Conservation (phyloP, 2,329 filamentous ascomycete species). For the Capronia coronata region DNA sequence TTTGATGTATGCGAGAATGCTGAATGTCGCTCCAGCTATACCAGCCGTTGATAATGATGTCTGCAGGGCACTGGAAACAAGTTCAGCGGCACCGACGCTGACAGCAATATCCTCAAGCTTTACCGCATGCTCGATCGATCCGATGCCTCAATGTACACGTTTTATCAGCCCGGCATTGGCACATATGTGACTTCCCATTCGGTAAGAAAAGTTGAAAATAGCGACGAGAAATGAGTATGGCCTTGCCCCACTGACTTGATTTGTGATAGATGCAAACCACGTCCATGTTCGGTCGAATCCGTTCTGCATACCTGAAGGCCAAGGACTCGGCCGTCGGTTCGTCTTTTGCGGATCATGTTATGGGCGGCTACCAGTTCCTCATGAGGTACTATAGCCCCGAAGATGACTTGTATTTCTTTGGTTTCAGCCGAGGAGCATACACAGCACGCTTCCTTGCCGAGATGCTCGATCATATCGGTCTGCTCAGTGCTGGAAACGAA, state of each 20-base stretch:
- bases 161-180: slow-evolving; percentile 47
- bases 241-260: too few species aligned
- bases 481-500: slow-evolving; percentile 75
- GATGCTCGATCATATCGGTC: slow-evolving; percentile 76
- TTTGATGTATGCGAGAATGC: slow-evolving; percentile 19
- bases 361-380: slow-evolving; percentile 73
- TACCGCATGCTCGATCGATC: slow-evolving; percentile 35
- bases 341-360: slow-evolving; percentile 75
- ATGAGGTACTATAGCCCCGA: slow-evolving; percentile 64
- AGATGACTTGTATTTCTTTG: slow-evolving; percentile 62
- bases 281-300: slow-evolving; percentile 48
- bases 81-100: slow-evolving; percentile 39
- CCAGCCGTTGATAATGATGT: too few species aligned
- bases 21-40: too few species aligned
- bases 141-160: slow-evolving; percentile 26
- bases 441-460: slow-evolving; percentile 71
- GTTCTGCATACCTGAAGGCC: slow-evolving; percentile 46
- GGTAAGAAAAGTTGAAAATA: slow-evolving; percentile 35
- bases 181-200: slow-evolving; percentile 59
- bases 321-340: slow-evolving; percentile 75
- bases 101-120: slow-evolving; percentile 45
- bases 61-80: slow-evolving; percentile 43
- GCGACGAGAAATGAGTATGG: too few species aligned
- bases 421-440: slow-evolving; percentile 67
- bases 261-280: slow-evolving; percentile 34